Conservation (phyloP, 2,329 filamentous ascomycete genomes). For the Raffaelea arxii region DNA sequence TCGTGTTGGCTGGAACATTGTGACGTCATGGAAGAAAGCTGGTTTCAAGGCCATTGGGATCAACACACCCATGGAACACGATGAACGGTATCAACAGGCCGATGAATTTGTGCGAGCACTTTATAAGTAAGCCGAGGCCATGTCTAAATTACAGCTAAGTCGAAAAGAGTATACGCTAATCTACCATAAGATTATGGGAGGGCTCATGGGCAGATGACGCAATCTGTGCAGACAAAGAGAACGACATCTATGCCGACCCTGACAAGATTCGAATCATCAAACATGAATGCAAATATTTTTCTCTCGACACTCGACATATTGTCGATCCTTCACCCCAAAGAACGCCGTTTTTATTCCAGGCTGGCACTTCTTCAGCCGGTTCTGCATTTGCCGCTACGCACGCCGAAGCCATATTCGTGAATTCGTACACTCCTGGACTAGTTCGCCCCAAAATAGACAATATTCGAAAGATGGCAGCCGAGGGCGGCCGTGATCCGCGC, state of each 20-base stretch:
- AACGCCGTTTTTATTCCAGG: conserved; percentile 14
- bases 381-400: too few species aligned
- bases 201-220: conserved; percentile 7
- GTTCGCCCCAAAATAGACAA: too few species aligned
- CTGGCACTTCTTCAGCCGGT: conserved; percentile 11
- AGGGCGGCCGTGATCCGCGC: conserved; percentile 12
- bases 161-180: too few species aligned
- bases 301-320: neutral
- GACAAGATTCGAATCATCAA: conserved; percentile 5
- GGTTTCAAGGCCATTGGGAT: conserved; percentile 10
- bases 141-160: too few species aligned
- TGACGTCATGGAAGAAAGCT: conserved; percentile 12
- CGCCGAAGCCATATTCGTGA: too few species aligned
- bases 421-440: too few species aligned
- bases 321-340: conserved; percentile 7
- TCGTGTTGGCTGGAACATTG: conserved; percentile 15
- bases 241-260: conserved; percentile 3
- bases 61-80: conserved; percentile 10
- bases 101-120: conserved; percentile 13
- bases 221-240: conserved; percentile 2
- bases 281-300: conserved; percentile 5
- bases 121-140: too few species aligned
- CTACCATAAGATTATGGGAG: too few species aligned
- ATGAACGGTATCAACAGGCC: conserved; percentile 13
- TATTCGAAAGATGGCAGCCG: too few species aligned